phyloP scores from a whole-genome alignment of 1,284 basidiomycete genomes.

The Apiotrichum sp. region DNA sequence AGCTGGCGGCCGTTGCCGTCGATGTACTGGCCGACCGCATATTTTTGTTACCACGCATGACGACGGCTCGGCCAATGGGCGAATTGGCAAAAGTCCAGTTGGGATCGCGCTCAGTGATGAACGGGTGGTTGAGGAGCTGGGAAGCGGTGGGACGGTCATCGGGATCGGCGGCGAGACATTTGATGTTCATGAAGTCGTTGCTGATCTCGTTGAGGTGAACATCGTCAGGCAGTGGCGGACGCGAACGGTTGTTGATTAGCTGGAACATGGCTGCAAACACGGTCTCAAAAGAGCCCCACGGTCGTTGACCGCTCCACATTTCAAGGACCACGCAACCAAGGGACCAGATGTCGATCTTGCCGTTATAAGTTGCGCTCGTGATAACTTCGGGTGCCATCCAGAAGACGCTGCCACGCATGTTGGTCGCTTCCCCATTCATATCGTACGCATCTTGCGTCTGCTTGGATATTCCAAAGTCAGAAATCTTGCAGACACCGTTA shows the following conservation, averaged over 20 bases:
- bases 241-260: conserved; percentile 59
- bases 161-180: conserved; percentile 88
- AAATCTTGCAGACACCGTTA: conserved; percentile 92
- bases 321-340: conserved; percentile 95
- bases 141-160: conserved; percentile 75
- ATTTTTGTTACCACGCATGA: conserved; percentile 13
- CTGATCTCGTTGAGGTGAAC: conserved; percentile 68
- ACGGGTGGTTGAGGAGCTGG: conserved; percentile 76
- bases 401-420: conserved; percentile 95
- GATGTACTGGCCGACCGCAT: conserved; percentile 8
- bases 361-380: conserved; percentile 64
- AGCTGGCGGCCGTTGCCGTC: background rate
- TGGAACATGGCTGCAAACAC: conserved; percentile 83
- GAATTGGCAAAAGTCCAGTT: conserved; percentile 61
- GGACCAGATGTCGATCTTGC: conserved; percentile 98
- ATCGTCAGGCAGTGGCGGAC: conserved; percentile 82
- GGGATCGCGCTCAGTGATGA: conserved; percentile 62
- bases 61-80: conserved; percentile 42
- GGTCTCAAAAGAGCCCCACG: conserved; percentile 85
- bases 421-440: conserved; percentile 65
- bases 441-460: conserved; percentile 68
- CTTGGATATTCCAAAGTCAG: conserved; percentile 89
- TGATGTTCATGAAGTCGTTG: conserved; percentile 75
- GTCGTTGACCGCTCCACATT: conserved; percentile 93
- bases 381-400: conserved; percentile 99